Conservation (phyloP, 768 basidiomycete genomes). For the Suillus sp. region DNA sequence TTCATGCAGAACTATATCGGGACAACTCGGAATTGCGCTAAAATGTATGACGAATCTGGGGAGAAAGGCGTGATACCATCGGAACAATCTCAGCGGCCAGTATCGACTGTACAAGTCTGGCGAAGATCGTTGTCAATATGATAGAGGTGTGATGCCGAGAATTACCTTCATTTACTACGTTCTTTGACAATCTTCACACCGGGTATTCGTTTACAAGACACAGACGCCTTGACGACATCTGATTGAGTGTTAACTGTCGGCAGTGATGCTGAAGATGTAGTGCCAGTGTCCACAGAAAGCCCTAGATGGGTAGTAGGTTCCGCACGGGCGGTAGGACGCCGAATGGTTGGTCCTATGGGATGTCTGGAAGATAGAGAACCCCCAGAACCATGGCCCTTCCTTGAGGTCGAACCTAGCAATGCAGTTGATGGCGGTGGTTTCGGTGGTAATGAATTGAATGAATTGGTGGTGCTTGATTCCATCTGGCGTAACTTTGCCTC, state of each 20-base stretch:
- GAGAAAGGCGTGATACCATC: background rate
- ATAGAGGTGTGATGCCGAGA: background rate
- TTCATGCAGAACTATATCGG: background rate
- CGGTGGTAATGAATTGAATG: slow-evolving; percentile 22
- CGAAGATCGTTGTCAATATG: slow-evolving; percentile 1
- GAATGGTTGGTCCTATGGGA: background rate
- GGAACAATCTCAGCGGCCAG: too few species aligned
- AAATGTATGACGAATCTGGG: background rate
- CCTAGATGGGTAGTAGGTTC: background rate
- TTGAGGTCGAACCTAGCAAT: background rate
- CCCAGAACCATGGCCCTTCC: background rate
- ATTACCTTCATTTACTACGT: slow-evolving; percentile 20
- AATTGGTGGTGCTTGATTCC: slow-evolving; percentile 39
- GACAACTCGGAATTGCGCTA: slow-evolving; percentile 2
- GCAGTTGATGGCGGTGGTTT: slow-evolving; percentile 19
- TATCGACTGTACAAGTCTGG: background rate
- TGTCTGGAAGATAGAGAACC: background rate
- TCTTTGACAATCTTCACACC: slow-evolving; percentile 36
- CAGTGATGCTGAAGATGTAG: background rate
- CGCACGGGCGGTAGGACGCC: background rate
- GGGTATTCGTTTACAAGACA: slow-evolving; percentile 26
- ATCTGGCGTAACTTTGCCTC: slow-evolving; percentile 93
- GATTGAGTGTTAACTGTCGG: background rate
- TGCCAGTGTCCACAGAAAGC: background rate
- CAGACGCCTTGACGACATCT: background rate